Base-by-base conservation (phyloP, 2,329 filamentous ascomycete genomes). In the Colletotrichum caudatum region DNA sequence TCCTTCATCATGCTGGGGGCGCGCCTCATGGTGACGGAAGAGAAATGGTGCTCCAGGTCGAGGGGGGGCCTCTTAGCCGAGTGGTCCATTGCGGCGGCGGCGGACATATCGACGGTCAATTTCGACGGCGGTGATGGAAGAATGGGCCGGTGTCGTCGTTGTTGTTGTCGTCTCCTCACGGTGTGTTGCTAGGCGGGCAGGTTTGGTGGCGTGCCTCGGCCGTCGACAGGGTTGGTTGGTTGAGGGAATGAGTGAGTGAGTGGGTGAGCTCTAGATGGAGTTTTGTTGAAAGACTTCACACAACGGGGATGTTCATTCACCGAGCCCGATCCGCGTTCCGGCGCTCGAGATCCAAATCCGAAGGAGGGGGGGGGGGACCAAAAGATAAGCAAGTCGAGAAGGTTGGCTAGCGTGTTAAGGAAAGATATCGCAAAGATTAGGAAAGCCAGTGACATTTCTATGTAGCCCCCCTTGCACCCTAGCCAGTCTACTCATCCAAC, bases 31-130 rank as follows among this genome's bases (percentile, higher is more conserved):
- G 94, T 92, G 56, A 90, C 86, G 69, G 89, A 85, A 1, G 93
- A 95, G 76, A 91, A 92, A 78, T 95, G 92, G 79, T 97, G 93
- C 75, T 90, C 92, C 72, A 97, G 85, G 80, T 97, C 92, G 75
- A 90, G 83, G 7, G 95, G 94, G 69, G 74, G 74, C 46, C 46
- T 58, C 64, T 66, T 41, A 26, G 71, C 62, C n/a, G 61, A 65
- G 23, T 35, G 41, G 41, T 71, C 66, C 56, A 64, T 59, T 35
- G 54, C 9, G 11, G 59, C 44, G 59, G 65, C 48, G 59, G 65
- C 48, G 6, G 69, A 64, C 69, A 69, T 69, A 6, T 35, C 53
- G 23, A 26, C 35, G 26, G 29, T 62, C 11, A 46, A 16, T n/a
- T 20, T 62, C 4, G 56, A n/a, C 5, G 53, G n/a, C 7, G 51